These are phyloP conservation scores for Halophytophthora polymorphica DNA, from an alignment of 352 stramenopile genomes.

Conservation along the genomic window DNA sequence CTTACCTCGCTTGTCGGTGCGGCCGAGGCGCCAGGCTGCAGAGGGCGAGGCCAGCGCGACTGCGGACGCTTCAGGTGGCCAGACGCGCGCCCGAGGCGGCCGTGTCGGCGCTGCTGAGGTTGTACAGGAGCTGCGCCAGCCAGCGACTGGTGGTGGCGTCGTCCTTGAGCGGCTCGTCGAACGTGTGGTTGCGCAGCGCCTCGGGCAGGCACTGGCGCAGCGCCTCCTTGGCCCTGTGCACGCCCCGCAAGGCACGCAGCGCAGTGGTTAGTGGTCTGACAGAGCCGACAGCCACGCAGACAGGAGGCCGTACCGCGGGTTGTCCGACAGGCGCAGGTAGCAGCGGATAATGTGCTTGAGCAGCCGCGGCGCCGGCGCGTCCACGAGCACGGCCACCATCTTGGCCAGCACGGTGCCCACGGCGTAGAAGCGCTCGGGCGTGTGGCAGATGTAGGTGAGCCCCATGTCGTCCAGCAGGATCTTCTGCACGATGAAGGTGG, in stretches of 20 bases:
- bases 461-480: constrained; percentile 98
- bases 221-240: constrained; percentile 92
- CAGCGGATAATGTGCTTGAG: constrained; percentile 99
- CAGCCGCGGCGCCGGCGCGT: constrained; percentile 91
- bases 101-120: constrained; percentile 56
- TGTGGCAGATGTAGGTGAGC: constrained; percentile 98
- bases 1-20: constrained; percentile 1
- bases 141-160: constrained; percentile 96
- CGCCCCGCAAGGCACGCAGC: constrained; percentile 33
- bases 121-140: constrained; percentile 94
- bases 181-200: constrained; percentile 94
- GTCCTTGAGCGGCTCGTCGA: constrained; percentile 92
- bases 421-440: constrained; percentile 91
- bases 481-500: constrained; percentile 99
- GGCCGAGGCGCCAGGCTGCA: constrained; percentile 3
- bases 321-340: constrained; percentile 94
- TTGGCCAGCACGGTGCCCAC: constrained; percentile 93
- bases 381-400: constrained; percentile 95
- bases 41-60: no score
- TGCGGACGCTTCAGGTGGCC: constrained; percentile 3
- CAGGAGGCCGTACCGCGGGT: constrained; percentile 34
- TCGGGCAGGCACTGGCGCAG: constrained; percentile 94
- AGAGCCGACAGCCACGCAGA: not conserved
- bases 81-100: constrained; percentile 26
- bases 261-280: not conserved